Conservation (phyloP, 176 grass and related monocot species). For the Musa itinerans region DNA sequence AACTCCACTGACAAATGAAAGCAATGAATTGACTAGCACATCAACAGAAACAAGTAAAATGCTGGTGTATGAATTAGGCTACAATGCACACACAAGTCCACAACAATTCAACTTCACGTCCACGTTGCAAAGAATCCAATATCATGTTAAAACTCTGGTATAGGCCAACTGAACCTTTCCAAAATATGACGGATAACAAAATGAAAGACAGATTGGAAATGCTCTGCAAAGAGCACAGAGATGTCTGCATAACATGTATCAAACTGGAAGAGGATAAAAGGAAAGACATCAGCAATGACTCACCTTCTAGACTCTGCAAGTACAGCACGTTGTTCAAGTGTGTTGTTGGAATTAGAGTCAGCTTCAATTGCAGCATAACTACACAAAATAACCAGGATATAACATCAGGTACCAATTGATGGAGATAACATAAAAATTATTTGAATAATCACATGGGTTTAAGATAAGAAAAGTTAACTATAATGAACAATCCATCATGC, state of each 20-base stretch:
- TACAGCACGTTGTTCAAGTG: constrained; percentile 12
- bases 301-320: constrained; percentile 23
- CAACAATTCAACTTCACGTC: not conserved
- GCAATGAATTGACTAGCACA: no score
- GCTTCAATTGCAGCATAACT: constrained; percentile 8
- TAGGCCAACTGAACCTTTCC: not conserved
- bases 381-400: not conserved
- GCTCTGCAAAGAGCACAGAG: not conserved
- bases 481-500: not conserved
- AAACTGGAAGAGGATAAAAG: not conserved
- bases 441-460: not conserved
- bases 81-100: not conserved
- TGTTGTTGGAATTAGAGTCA: not conserved
- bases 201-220: not conserved
- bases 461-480: not conserved
- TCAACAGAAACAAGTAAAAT: no score
- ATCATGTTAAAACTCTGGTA: no score
- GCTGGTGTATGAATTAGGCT: no score
- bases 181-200: not conserved
- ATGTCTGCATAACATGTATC: no score
- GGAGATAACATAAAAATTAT: not conserved
- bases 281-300: not conserved
- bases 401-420: not conserved
- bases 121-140: no score
- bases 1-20: not conserved